Evolutionary conservation across 1,139 yeast genomes (phyloP), one percentile per base, ranked within the genome.

Genomic region (Suhomyces chickasaworum): DNA sequence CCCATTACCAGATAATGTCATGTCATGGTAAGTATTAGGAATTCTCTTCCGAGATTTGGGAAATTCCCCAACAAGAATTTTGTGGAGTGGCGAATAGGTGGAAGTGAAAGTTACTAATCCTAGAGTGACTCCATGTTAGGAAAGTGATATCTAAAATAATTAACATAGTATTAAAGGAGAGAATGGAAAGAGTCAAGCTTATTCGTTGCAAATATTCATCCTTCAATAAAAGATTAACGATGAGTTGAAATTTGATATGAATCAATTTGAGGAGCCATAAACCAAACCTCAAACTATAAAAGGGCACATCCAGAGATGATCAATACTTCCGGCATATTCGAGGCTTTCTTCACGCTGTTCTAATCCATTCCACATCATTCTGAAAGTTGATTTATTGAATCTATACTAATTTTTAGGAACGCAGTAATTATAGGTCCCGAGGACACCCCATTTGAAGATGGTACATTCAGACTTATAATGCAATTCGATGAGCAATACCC

Each of bases 401-500:
- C 39, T 3, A 7, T 49, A 55, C 53, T 51, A 52, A 51, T 50
- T 9, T 31, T 16, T 38, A 67, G 70, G 95, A 93, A 95, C 65
- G 99, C 98, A 0, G 96, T 93, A 51, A 93, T 93, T 50, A 91
- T 93, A 50, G 99, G 99, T 0, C 99, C 99, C 1, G 84, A 93
- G 29, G 98, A 91, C 53, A 93, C 99, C 1, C 98, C 99, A 3
- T 93, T 89, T 63, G 99, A 93, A 66, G 99, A 93, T 61, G 99
- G 99, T 15, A 93, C 99, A 0, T 95, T 93, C 70, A 79, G 96
- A 47, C 77, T 93, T 50, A 77, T 84, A 46, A 71, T 95, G 54
- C 95, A 89, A 59, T 93, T 93, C 65, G 97, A 91, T 63, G 99
- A 93, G 69, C 97, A 90, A 63, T 93, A 93, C 61, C 99, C 99